A percentile compares a stretch with the other conserved stretches of the same genome.
Evolutionary conservation across 1,139 yeast genomes (phyloP).

Genomic region (Debaryomyces sp.): DNA sequence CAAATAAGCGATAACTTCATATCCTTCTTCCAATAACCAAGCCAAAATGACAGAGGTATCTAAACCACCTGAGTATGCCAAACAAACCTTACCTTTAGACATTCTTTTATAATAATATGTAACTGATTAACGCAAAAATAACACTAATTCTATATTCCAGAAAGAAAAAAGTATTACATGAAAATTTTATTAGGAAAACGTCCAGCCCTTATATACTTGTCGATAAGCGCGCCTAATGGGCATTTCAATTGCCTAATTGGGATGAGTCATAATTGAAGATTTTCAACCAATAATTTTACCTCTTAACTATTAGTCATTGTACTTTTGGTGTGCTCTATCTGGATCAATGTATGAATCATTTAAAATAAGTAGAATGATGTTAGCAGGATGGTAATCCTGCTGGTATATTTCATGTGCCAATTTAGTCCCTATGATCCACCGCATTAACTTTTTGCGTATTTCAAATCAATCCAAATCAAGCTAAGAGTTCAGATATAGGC

Average conservation of each 20-base stretch:
- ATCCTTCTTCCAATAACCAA: constrained; percentile 96
- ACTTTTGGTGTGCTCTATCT: background rate
- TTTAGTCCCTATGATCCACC: background rate
- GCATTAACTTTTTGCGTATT: background rate
- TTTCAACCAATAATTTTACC: constrained; percentile 1
- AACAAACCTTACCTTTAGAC: constrained; percentile 98
- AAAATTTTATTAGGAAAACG: constrained; percentile 21
- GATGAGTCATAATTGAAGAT: constrained; percentile 32
- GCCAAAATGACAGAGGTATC: constrained; percentile 98
- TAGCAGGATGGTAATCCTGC: background rate
- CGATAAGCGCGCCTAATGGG: constrained; percentile 43
- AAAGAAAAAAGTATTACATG: constrained; percentile 11
- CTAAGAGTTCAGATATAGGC: background rate
- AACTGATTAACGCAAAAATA: constrained; percentile 6
- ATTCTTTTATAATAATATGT: constrained; percentile 34
- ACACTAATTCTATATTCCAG: constrained; percentile 3
- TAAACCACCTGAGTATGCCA: constrained; percentile 98
- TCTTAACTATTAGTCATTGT: background rate
- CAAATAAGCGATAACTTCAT: constrained; percentile 96
- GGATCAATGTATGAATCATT: too few species aligned
- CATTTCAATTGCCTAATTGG: constrained; percentile 35
- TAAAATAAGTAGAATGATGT: background rate
- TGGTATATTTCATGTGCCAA: background rate
- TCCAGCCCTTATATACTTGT: constrained; percentile 25
- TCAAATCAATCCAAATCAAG: background rate